Evolutionary conservation across 208 protist genomes (phyloP).

Genomic region (Perkinsela sp.): DNA sequence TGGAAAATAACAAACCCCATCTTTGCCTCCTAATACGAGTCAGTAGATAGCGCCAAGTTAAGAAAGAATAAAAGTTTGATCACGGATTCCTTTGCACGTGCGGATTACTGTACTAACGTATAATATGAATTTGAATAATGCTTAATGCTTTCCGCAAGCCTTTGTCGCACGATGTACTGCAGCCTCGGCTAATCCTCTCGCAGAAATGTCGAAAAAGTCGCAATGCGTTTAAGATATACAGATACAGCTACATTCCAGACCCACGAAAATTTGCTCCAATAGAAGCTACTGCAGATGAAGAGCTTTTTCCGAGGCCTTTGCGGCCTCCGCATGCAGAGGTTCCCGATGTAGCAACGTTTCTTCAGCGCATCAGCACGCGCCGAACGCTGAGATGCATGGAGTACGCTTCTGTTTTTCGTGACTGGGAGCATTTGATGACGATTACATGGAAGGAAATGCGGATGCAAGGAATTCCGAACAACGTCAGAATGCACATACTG

Average conservation of each 20-base stretch:
- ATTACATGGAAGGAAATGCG: constrained; percentile 39
- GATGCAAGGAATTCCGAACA: constrained; percentile 27
- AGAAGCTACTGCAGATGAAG: constrained; percentile 28
- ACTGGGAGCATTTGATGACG: constrained; percentile 68
- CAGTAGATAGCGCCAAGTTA: too few relatives aligned
- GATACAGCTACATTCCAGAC: constrained; percentile 67
- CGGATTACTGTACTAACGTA: too few relatives aligned
- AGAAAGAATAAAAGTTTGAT: too few relatives aligned
- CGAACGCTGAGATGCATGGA: constrained; percentile 41
- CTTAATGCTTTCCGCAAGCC: too few relatives aligned
- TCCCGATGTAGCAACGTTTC: constrained; percentile 52
- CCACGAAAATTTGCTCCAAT: constrained; percentile 59
- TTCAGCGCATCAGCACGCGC: constrained; percentile 50
- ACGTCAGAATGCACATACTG: constrained; percentile 33
- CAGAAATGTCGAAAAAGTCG: constrained; percentile 10
- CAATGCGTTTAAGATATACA: constrained; percentile 60
- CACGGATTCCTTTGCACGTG: too few relatives aligned
- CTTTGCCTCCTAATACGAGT: too few relatives aligned
- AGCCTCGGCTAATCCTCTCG: not conserved
- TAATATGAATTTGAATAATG: too few relatives aligned
- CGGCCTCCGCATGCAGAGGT: constrained; percentile 47
- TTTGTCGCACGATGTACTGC: too few relatives aligned
- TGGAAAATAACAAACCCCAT: too few relatives aligned
- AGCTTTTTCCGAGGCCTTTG: constrained; percentile 45
- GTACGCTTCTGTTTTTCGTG: constrained; percentile 54